Evolutionary conservation across 306 rosid genomes (phyloP).

Genomic region (Lagenaria siceraria): DNA sequence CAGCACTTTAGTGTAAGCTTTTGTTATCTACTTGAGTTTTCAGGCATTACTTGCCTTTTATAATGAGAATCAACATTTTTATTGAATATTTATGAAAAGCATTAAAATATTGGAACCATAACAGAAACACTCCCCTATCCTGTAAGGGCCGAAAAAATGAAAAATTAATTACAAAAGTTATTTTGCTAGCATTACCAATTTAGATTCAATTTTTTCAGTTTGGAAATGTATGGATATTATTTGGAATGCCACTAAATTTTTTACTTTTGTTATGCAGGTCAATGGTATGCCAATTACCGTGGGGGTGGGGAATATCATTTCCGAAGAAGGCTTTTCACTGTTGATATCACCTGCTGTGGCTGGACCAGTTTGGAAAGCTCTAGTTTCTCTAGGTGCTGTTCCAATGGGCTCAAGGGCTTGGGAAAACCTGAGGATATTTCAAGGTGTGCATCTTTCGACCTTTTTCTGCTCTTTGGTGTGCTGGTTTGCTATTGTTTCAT

Average conservation of each 20-base stretch:
- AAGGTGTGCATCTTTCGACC: slow-evolving; percentile 30
- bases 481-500: background rate
- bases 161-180: background rate
- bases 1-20: slow-evolving; percentile 66
- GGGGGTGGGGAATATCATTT: slow-evolving; percentile 80
- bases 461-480: background rate
- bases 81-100: background rate
- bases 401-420: slow-evolving; percentile 82
- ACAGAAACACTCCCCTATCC: background rate
- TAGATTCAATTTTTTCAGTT: background rate
- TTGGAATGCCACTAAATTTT: background rate
- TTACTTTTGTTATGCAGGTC: slow-evolving; percentile 35
- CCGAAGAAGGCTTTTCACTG: slow-evolving; percentile 71
- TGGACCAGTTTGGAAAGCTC: slow-evolving; percentile 65
- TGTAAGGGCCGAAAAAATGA: background rate
- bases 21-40: background rate
- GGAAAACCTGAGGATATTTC: slow-evolving; percentile 69
- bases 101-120: background rate
- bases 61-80: background rate
- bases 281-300: slow-evolving; percentile 70
- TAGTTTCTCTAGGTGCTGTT: slow-evolving; percentile 61
- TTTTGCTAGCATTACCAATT: background rate
- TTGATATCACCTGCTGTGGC: slow-evolving; percentile 81
- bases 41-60: background rate
- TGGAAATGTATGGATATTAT: background rate